These are phyloP conservation scores for Xanthoparmelia taractica DNA, from an alignment of 495 filamentous ascomycete genomes.

Conservation along the genomic window DNA sequence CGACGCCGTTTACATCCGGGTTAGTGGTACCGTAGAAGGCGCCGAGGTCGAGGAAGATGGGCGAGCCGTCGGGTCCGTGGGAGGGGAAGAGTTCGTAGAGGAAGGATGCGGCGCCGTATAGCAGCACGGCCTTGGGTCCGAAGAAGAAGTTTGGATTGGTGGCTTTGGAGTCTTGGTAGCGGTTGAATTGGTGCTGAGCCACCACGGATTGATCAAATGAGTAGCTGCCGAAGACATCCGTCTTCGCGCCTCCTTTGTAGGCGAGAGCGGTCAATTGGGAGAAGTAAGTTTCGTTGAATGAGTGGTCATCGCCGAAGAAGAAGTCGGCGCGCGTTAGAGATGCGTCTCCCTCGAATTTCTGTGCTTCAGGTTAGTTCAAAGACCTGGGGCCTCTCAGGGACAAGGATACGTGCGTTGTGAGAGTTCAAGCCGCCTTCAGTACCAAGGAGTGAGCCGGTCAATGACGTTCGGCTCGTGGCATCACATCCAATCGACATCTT, in stretches of 20 bases:
- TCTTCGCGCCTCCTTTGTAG: constrained; percentile 3
- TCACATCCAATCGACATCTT: constrained; percentile 40
- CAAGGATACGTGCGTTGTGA: constrained; percentile 28
- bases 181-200: constrained; percentile 30
- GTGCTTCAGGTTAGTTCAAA: not conserved
- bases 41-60: constrained; percentile 30
- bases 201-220: constrained; percentile 29
- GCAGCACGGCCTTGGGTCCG: constrained; percentile 30
- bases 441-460: constrained; percentile 29
- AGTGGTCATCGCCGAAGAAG: constrained; percentile 35
- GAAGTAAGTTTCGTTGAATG: constrained; percentile 37
- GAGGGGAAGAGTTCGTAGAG: constrained; percentile 37
- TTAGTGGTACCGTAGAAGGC: constrained; percentile 33
- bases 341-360: constrained; percentile 36
- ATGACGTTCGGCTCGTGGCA: constrained; percentile 34
- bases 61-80: constrained; percentile 23
- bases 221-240: constrained; percentile 17
- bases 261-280: constrained; percentile 25
- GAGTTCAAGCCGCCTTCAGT: constrained; percentile 33
- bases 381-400: no score
- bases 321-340: constrained; percentile 38
- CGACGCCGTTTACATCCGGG: constrained; percentile 28
- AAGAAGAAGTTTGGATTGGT: constrained; percentile 36
- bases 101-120: constrained; percentile 36
- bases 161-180: constrained; percentile 30